Base-by-base conservation (phyloP, 2,329 filamentous ascomycete species). In the Trichoderma sp. region DNA sequence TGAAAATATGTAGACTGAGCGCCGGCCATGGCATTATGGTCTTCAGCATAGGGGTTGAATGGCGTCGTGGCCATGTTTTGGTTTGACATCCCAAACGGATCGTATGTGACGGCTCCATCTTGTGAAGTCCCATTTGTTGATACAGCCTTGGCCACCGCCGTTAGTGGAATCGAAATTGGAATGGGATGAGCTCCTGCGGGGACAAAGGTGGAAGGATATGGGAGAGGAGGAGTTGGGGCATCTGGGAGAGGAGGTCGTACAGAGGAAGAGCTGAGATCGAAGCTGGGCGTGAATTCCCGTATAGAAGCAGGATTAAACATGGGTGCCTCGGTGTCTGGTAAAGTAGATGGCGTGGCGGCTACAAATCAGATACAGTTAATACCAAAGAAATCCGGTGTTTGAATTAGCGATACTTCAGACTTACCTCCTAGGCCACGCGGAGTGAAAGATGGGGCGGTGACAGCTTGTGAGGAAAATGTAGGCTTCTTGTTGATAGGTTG, bases 361-460 rank as follows among this genome's bases (percentile, higher is more conserved):
- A 71, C 20, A 36, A 28, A 36, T 34, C 12, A 20, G 17, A 11
- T 11, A 17, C 9, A 13, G 32, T 67, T 8, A 61, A 28, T 8
- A 53, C 28, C 17, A 4, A 55, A 23, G n/a, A 32, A 47, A 36
- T 2, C 15, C 8, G 2, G 17, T 12, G 13, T 20, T 15, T 1
- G n/a, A 6, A 6, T 4, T 12, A 5, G 9, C 17, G 4, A 6
- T 13, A 13, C 50, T 28, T 57, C 79, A 1, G 5, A 23, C 74
- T 77, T 20, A 84, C 84, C 78, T 74, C 84, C 83, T 69, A 83
- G 79, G 72, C 86, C 90, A 76, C 93, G 88, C 39, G 93, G 93
- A 20, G 92, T 96, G 77, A 97, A 97, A 5, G 93, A 90, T 23
- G 94, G 92, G 26, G 95, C 96, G 80, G 88, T 96, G n/a, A 92